Base-by-base conservation (phyloP, 768 basidiomycete genomes). In the Myochromella boudieri region DNA sequence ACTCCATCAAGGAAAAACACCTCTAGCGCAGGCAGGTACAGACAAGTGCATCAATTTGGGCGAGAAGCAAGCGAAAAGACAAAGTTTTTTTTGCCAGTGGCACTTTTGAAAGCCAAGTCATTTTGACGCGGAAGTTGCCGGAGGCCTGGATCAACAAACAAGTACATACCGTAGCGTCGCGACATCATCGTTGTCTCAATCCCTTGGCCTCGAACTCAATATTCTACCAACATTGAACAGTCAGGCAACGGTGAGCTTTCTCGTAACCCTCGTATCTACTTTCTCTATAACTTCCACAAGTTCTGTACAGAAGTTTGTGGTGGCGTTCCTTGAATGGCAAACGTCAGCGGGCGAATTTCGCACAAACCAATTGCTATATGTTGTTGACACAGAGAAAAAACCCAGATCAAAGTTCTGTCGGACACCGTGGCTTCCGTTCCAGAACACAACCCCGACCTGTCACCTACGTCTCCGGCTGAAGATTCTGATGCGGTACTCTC, bases 401-500 rank as follows among this genome's bases (percentile, higher is more conserved):
- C 15, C 26, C 34, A 55, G 43, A 58, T 54, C 46, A 51, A 56
- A 55, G 44, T 52, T 57, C 57, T 54, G 40, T 53, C 55, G 53
- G 57, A 52, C 46, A 61, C 62, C 44, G 61, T 66, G 60, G 46
- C 54, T 47, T 58, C 59, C 34, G 42, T 53, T 28, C 49, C 51
- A 44, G 53, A 65, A 50, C 67, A 70, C 39, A 67, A 66, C 49
- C 57, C 64, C 48, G 70, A 76, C 42, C 51, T 73, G 58, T 74
- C 72, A 14, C 62, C 65, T 33, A 72, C 69, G 22, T 79, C 77
- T 26, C 74, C 80, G 6, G 69, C 66, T 37, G 87, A 88, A 46
- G 85, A 88, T 20, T 85, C 84, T 6, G 88, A 88, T 58, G 62
- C 61, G 21, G 46, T 76, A 2, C 57, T 76, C 45, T 80, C 73